phyloP scores from a whole-genome alignment of 2,329 filamentous ascomycete genomes.

The Zymoseptoria tritici region DNA sequence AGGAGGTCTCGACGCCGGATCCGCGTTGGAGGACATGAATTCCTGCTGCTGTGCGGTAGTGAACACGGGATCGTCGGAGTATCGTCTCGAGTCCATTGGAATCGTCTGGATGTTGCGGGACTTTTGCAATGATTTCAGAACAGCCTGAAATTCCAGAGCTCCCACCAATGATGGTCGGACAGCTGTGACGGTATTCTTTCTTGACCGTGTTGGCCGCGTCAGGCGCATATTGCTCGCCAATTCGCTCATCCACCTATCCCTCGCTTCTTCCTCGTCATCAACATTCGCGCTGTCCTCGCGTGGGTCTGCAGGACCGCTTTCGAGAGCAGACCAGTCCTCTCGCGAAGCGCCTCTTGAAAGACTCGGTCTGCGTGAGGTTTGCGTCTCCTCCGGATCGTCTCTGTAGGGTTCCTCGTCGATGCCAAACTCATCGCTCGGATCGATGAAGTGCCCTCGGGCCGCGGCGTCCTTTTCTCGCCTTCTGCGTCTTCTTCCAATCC shows the following conservation, averaged over 20 bases:
- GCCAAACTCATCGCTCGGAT: conserved; percentile 52
- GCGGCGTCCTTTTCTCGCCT: conserved; percentile 60
- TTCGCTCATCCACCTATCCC: conserved; percentile 63
- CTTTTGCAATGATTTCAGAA: conserved; percentile 77
- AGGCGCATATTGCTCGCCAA: conserved; percentile 91
- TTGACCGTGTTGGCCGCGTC: conserved; percentile 58
- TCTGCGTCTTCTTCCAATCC: conserved; percentile 56
- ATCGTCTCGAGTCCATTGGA: conserved; percentile 60
- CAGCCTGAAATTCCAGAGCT: conserved; percentile 85
- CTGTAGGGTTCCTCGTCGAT: conserved; percentile 43
- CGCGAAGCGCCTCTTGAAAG: conserved; percentile 42
- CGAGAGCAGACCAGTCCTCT: conserved; percentile 58
- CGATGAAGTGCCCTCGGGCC: conserved; percentile 66
- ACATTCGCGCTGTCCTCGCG: conserved; percentile 49
- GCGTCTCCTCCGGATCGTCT: conserved; percentile 46
- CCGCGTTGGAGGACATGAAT: conserved; percentile 41
- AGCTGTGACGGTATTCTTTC: conserved; percentile 68
- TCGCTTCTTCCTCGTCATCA: conserved; percentile 57
- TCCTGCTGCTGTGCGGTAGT: conserved; percentile 39
- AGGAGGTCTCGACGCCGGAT: conserved; percentile 29
- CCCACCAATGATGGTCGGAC: conserved; percentile 91
- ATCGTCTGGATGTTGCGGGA: conserved; percentile 68
- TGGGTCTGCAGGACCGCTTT: conserved; percentile 42
- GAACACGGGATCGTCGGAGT: conserved; percentile 56
- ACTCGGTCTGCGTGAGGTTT: conserved; percentile 33